phyloP scores from a whole-genome alignment of 805 yeast genomes.

The Yarrowia sp. region DNA sequence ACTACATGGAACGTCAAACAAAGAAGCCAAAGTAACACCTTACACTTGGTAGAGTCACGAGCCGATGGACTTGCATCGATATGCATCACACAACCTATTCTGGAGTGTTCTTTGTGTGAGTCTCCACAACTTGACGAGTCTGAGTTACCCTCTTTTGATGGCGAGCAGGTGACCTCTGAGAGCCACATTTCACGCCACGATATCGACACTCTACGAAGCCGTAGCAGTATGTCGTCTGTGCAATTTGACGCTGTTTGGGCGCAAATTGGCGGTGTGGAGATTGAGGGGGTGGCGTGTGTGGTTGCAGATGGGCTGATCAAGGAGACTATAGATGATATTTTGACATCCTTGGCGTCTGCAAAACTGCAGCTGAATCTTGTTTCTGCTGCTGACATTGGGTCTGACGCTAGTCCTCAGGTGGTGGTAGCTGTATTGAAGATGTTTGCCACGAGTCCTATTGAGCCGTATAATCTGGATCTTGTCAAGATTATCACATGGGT shows the following conservation, averaged over 20 bases:
- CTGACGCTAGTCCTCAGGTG: conserved; percentile 46
- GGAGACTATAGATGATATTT: conserved; percentile 33
- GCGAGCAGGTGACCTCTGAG: neutral
- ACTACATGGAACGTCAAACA: conserved; percentile 18
- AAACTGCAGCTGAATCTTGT: conserved; percentile 13
- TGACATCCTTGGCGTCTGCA: conserved; percentile 32
- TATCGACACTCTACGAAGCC: neutral
- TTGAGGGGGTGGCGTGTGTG: conserved; percentile 47
- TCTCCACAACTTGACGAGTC: neutral
- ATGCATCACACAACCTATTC: conserved; percentile 1
- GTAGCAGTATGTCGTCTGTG: conserved; percentile 47
- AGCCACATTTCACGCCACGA: neutral
- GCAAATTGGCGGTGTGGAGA: conserved; percentile 52
- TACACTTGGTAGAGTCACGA: conserved; percentile 40
- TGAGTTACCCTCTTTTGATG: conserved; percentile 2
- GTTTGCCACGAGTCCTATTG: conserved; percentile 41
- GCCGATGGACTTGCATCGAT: neutral
- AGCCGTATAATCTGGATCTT: conserved; percentile 44
- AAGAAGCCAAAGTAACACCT: neutral
- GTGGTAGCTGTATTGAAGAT: conserved; percentile 50
- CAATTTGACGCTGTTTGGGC: conserved; percentile 59
- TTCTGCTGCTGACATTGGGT: conserved; percentile 32
- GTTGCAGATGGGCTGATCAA: conserved; percentile 35
- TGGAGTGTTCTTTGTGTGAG: neutral
- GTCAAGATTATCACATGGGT: conserved; percentile 55